Evolutionary conservation across 2,329 filamentous ascomycete genomes (phyloP), one percentile per base, ranked within the genome.

Genomic region (Fusarium sp.): DNA sequence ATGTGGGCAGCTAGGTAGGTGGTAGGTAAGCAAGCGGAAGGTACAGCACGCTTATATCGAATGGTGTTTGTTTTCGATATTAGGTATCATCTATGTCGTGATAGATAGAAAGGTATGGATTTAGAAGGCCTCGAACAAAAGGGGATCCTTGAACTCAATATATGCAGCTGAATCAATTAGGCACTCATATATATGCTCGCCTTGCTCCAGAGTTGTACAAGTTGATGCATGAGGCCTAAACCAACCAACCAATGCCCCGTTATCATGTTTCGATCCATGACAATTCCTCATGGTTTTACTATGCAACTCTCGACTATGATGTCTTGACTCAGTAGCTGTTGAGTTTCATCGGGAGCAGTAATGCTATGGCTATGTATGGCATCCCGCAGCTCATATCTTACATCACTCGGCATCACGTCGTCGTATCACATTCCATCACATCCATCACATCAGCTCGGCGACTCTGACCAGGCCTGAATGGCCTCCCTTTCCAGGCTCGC

Each of bases 71-170:
- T 47, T 57, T 44, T 57, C 36, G 40, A 62, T 51, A 51, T 53
- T 51, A 44, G 16, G 47, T 50, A 38, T 37, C 23, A 37, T 50
- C 23, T 20, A 18, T 49, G 30, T 64, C 54, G 69, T 53, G 69
- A 23, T 23, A 23, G 23, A 23, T 23, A 65, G 67, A 65, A 57
- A 53, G 38, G 60, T 38, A 63, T 60, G 67, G 57, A 58, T 72
- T 74, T 67, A 73, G 65, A 73, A 70, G 71, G 50, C 61, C 57
- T 50, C 45, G 44, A 59, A 62, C 51, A 40, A 68, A 54, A 53
- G 46, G 52, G 62, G 40, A 59, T 62, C 59, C 59, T 36, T 70
- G 57, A 52, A 37, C 31, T 65, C 57, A 49, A 61, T 51, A 44
- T 62, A 65, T 60, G 66, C 67, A 65, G 41, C 64, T 51, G 66